Evolutionary conservation across 225 moss, liverwort and hornwort species (phyloP), one percentile per base, ranked within the genome.

Genomic region (Anthoceros angustus): DNA sequence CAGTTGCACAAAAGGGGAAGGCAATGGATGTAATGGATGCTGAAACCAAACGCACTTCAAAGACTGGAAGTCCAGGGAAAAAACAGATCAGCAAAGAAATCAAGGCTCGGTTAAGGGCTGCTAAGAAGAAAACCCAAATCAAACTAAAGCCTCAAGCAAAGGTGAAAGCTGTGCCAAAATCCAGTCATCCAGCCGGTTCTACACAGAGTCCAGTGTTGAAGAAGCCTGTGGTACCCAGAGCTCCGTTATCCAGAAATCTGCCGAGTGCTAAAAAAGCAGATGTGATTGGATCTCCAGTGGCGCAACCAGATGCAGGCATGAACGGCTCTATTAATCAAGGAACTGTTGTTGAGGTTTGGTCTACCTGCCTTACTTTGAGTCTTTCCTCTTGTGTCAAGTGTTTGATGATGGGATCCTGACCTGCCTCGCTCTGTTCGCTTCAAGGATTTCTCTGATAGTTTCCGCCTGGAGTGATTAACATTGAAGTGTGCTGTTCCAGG

Each of bases 291-390:
- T 46, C 42, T 32, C 73, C 67, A 39, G 24, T 25, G 39, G 65
- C 61, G 66, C 74, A 73, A 41, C 48, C 63, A 15, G 66, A 68
- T 68, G 62, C 48, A 45, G 70, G 45, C 39, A 62, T 62, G 38
- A 78, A 74, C 63, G 82, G 74, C 18, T 38, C 40, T 61, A 64
- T 71, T 48, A 8, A 46, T 41, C 63, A 77, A 41, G 85, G 76
- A 60, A 72, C 80, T 66, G 68, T 60, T 80, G 85, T 78, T 46
- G 85, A 85, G 82, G 85, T 85, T 45, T 25, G 77, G 67, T 43
- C 15, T 8, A n/a, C 7, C 8, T 16, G 14, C 26, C 55, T 68
- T 46, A 25, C 9, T 63, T 4, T 9, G 42, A 14, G 32, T 20
- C 10, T 9, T 67, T 43, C 41, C 41, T 60, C 15, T 21, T 66